A percentile compares a stretch with the other conserved stretches of the same genome.
Evolutionary conservation across 352 stramenopile species (phyloP).

Genomic region (Pythium dissimile): DNA sequence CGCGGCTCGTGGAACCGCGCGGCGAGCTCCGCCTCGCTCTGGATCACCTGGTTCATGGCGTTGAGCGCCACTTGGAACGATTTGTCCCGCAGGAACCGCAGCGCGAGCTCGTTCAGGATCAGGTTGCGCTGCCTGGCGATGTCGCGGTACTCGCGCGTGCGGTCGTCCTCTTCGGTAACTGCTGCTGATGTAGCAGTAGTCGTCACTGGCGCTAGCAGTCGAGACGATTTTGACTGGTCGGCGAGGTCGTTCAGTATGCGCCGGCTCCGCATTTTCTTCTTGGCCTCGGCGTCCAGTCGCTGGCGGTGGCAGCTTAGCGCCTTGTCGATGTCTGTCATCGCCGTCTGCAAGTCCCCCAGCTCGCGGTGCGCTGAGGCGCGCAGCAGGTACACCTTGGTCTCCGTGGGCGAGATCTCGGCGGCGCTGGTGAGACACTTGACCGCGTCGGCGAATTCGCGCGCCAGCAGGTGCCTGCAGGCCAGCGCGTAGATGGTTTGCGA

Average conservation of each 20-base stretch:
- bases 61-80: constrained; percentile 72
- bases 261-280: constrained; percentile 15
- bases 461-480: constrained; percentile 52
- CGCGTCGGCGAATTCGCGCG: constrained; percentile 42
- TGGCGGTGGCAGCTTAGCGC: constrained; percentile 46
- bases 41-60: constrained; percentile 78
- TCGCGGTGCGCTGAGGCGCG: constrained; percentile 63
- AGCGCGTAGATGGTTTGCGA: constrained; percentile 70
- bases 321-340: constrained; percentile 58
- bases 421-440: constrained; percentile 67
- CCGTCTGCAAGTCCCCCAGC: constrained; percentile 51
- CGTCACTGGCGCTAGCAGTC: too few species aligned
- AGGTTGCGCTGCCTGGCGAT: constrained; percentile 68
- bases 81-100: constrained; percentile 48
- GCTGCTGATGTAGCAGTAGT: neutral
- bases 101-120: constrained; percentile 73
- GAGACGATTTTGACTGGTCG: too few species aligned
- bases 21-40: constrained; percentile 42
- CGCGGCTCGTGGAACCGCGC: constrained; percentile 44
- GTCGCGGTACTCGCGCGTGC: constrained; percentile 50
- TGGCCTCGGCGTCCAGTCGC: constrained; percentile 18
- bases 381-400: constrained; percentile 67
- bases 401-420: constrained; percentile 61
- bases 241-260: too few species aligned
- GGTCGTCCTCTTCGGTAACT: constrained; percentile 20